Evolutionary conservation across 1,139 yeast genomes (phyloP).

Genomic region (Sugiyamaella pinicola): DNA sequence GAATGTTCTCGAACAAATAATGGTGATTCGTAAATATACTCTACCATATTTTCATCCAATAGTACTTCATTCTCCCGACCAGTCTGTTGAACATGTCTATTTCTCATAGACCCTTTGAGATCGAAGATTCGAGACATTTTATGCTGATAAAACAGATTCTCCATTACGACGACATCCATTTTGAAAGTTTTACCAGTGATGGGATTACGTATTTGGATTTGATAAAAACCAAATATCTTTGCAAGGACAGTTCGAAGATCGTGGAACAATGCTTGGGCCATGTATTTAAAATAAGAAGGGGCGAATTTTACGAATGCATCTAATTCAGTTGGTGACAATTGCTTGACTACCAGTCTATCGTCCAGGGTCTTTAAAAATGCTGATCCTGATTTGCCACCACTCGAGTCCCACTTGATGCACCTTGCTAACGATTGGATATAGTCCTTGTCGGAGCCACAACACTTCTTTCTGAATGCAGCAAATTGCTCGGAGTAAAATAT

Average conservation of each 20-base stretch:
- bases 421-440: conserved; percentile 88
- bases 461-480: conserved; percentile 85
- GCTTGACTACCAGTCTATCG: conserved; percentile 86
- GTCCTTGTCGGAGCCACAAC: conserved; percentile 78
- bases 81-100: conserved; percentile 93
- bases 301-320: conserved; percentile 96
- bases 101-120: conserved; percentile 96
- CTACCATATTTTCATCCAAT: conserved; percentile 97
- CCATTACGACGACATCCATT: conserved; percentile 95
- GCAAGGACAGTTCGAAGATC: conserved; percentile 93
- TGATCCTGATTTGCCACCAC: conserved; percentile 96
- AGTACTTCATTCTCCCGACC: conserved; percentile 94
- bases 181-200: conserved; percentile 73
- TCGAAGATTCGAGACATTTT: conserved; percentile 88
- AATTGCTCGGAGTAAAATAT: conserved; percentile 95
- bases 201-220: conserved; percentile 81
- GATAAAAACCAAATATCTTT: conserved; percentile 93
- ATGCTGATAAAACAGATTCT: conserved; percentile 83
- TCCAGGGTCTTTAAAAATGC: conserved; percentile 91
- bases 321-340: conserved; percentile 81
- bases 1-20: conserved; percentile 92
- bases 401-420: conserved; percentile 93
- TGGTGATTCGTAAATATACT: conserved; percentile 94
- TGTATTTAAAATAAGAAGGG: conserved; percentile 93
- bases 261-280: conserved; percentile 93